These are phyloP conservation scores for Cercospora beticola DNA, from an alignment of 2,329 filamentous ascomycete species.

Conservation along the genomic window DNA sequence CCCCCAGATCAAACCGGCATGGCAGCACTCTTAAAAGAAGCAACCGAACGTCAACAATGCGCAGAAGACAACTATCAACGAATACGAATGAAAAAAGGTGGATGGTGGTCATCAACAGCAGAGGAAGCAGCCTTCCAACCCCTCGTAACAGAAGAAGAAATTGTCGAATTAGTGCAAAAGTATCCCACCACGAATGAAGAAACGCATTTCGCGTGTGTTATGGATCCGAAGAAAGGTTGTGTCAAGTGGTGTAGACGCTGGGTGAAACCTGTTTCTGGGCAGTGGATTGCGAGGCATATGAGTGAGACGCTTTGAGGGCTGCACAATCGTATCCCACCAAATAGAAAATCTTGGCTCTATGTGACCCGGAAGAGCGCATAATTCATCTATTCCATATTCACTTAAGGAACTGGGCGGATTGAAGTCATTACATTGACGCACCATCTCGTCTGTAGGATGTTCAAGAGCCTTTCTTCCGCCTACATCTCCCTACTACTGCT, in stretches of 20 bases:
- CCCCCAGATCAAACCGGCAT: not conserved
- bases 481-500: too few relatives aligned
- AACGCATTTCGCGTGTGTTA: constrained; percentile 59
- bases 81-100: constrained; percentile 7
- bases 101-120: not conserved
- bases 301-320: constrained; percentile 17
- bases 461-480: too few relatives aligned
- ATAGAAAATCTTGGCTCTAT: too few relatives aligned
- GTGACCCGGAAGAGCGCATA: not conserved
- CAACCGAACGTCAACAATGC: constrained; percentile 37
- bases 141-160: constrained; percentile 38
- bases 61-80: constrained; percentile 35
- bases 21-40: constrained; percentile 38
- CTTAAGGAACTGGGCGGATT: too few relatives aligned
- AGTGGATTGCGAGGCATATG: constrained; percentile 26
- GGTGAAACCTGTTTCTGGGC: constrained; percentile 22
- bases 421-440: too few relatives aligned
- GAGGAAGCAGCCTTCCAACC: not conserved
- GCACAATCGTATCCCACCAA: too few relatives aligned
- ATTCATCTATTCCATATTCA: too few relatives aligned
- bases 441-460: too few relatives aligned
- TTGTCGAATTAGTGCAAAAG: constrained; percentile 51
- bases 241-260: constrained; percentile 27
- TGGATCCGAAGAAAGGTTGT: constrained; percentile 50
- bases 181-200: constrained; percentile 58